Evolutionary conservation across 495 filamentous ascomycete genomes (phyloP), one percentile per base, ranked within the genome.

Genomic region (Penicillium canariense): DNA sequence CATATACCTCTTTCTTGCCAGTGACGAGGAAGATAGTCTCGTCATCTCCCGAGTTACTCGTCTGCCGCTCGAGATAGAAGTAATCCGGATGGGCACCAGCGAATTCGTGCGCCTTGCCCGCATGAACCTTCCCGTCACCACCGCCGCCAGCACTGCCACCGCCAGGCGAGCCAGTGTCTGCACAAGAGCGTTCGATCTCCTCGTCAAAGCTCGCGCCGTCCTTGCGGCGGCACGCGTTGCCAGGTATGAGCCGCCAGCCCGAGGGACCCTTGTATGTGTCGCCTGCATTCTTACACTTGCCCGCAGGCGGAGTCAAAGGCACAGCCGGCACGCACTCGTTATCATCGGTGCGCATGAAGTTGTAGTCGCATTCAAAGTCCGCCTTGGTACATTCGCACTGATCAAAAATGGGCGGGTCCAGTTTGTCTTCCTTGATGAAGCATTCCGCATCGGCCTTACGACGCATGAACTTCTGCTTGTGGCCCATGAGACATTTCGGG

Each of bases 321-420:
- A 81, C 85, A 12, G 84, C 77, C 0, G 83, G 79, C 5, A 84
- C 68, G 63, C 94, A 98, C 36, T 74, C 71, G 38, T 82, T 80
- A 30, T 78, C 69, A 51, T 88, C 80, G 38, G 76, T 78, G 44
- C 75, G 77, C 38, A 83, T 71, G 65, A 94, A 97, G 66, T 93
- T 92, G 76, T 86, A 95, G 65, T 97, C 90, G 68, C 94, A 98
- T 69, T 98, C 94, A 63, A 89, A 98, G 69, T 98, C 94, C 30
- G 78, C 75, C 10, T 85, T 80, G 0, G 84, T 83, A 73, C 94
- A 98, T 18, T 87, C 80, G 77, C 94, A 98, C 27, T 77, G 68
- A 55, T 87, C 78, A 26, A 81, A 84, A 30, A 81, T 70, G 2
- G 85, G 79, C 15, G 76, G 59, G 0, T 87, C 81, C 54, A 92